Percentiles rank a stretch among this genome's conserved stretches.
These are phyloP conservation scores for Nitzschia putrida DNA, from an alignment of 108 stramenopile species.

Conservation along the genomic window DNA sequence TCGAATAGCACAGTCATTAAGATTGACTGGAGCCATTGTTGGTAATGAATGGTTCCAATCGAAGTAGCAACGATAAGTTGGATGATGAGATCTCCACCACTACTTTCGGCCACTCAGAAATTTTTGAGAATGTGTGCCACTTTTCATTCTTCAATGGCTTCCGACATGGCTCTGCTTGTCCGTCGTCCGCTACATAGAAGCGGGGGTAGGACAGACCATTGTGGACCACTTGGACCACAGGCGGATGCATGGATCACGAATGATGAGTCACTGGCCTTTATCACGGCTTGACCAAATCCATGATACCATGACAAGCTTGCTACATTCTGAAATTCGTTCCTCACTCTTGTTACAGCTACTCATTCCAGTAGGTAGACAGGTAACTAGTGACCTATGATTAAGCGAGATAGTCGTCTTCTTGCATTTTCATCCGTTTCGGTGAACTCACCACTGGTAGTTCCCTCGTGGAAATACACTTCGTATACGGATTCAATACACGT, in stretches of 20 bases:
- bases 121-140: too few species aligned
- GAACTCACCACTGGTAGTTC: slow-evolving; percentile 5
- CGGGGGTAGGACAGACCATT: not conserved
- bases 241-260: too few species aligned
- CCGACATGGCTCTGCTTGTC: not conserved
- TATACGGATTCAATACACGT: slow-evolving; percentile 42
- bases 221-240: too few species aligned
- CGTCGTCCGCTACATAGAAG: not conserved
- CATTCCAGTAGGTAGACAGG: too few species aligned
- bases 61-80: too few species aligned
- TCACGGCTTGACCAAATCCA: too few species aligned
- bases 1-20: slow-evolving; percentile 13
- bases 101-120: too few species aligned
- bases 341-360: too few species aligned
- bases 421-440: slow-evolving; percentile 13
- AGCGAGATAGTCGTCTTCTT: slow-evolving; percentile 11
- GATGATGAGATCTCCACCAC: too few species aligned
- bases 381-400: slow-evolving; percentile 14
- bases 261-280: too few species aligned
- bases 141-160: not conserved
- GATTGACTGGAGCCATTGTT: slow-evolving; percentile 2
- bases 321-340: too few species aligned
- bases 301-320: too few species aligned
- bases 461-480: slow-evolving; percentile 24
- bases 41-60: not conserved